phyloP scores from a whole-genome alignment of 164 flowering plant genomes.

The Piper betle region DNA sequence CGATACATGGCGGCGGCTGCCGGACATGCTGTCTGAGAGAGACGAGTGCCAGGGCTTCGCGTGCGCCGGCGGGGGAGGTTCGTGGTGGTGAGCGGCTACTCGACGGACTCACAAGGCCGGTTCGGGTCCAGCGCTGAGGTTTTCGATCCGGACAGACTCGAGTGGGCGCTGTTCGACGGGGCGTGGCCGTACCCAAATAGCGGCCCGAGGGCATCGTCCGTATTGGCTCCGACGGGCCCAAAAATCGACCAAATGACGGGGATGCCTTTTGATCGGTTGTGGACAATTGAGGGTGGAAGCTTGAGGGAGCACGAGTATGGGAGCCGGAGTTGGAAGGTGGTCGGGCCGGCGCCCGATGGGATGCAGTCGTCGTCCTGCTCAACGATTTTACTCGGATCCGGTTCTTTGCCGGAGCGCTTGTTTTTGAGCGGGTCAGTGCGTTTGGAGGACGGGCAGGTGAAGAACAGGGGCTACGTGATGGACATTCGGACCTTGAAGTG shows the following conservation, averaged over 20 bases:
- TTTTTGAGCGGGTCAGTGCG: too few relatives aligned
- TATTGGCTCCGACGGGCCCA: not conserved
- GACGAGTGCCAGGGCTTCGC: slow-evolving; percentile 24
- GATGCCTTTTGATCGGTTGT: not conserved
- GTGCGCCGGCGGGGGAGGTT: slow-evolving; percentile 11
- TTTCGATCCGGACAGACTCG: slow-evolving; percentile 16
- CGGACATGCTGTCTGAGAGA: slow-evolving; percentile 11
- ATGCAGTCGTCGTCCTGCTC: slow-evolving; percentile 4
- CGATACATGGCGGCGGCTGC: slow-evolving; percentile 13
- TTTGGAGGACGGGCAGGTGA: too few relatives aligned
- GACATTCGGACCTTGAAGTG: too few relatives aligned
- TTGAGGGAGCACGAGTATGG: too few relatives aligned
- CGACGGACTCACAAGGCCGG: slow-evolving; percentile 21
- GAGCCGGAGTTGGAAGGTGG: slow-evolving; percentile 3
- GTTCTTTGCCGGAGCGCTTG: too few relatives aligned
- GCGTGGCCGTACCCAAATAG: too few relatives aligned
- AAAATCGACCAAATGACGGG: not conserved
- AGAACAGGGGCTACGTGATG: too few relatives aligned
- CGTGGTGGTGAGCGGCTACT: slow-evolving; percentile 16
- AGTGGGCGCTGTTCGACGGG: too few relatives aligned
- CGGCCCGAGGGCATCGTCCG: too few relatives aligned
- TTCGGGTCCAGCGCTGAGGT: slow-evolving; percentile 18
- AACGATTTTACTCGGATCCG: too few relatives aligned
- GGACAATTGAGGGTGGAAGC: too few relatives aligned
- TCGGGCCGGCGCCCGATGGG: slow-evolving; percentile 2